Conservation (phyloP, 768 basidiomycete genomes). For the Russula abietina region DNA sequence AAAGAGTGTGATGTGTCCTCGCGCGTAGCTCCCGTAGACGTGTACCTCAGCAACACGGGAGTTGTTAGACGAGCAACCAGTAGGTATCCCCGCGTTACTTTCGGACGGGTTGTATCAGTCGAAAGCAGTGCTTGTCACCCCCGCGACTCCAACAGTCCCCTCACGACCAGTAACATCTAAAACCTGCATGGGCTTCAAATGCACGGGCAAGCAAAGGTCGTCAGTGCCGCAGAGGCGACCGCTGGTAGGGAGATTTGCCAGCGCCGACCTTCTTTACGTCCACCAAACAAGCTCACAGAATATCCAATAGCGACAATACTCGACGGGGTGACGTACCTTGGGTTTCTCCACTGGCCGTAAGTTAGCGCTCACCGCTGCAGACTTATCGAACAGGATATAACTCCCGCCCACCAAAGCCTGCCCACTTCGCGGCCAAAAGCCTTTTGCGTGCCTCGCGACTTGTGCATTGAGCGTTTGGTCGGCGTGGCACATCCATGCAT, state of each 20-base stretch:
- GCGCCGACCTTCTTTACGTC: conserved; percentile 94
- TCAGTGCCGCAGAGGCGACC: conserved; percentile 37
- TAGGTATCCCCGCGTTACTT: conserved; percentile 38
- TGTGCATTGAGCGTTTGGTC: conserved; percentile 79
- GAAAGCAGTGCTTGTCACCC: conserved; percentile 35
- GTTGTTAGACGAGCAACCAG: conserved; percentile 74
- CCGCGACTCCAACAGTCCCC: conserved; percentile 29
- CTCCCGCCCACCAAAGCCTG: conserved; percentile 86
- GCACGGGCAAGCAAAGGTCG: conserved; percentile 8
- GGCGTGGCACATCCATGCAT: conserved; percentile 96
- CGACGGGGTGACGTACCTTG: conserved; percentile 48
- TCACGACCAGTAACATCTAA: conserved; percentile 30
- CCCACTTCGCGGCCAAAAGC: conserved; percentile 71
- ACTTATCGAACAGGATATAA: conserved; percentile 73
- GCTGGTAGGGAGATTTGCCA: conserved; percentile 52
- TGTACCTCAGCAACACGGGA: conserved; percentile 63
- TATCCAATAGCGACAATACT: conserved; percentile 3
- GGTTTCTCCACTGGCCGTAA: conserved; percentile 38
- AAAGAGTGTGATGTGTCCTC: conserved; percentile 55
- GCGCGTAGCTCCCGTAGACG: conserved; percentile 82
- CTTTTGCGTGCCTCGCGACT: conserved; percentile 51
- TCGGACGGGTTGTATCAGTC: conserved; percentile 98
- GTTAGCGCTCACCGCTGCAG: conserved; percentile 48
- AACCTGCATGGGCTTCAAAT: conserved; percentile 60
- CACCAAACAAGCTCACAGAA: conserved; percentile 29